A percentile compares a stretch with the other conserved stretches of the same genome.
phyloP scores from a whole-genome alignment of 2,329 filamentous ascomycete species.

The Moelleriella libera region DNA sequence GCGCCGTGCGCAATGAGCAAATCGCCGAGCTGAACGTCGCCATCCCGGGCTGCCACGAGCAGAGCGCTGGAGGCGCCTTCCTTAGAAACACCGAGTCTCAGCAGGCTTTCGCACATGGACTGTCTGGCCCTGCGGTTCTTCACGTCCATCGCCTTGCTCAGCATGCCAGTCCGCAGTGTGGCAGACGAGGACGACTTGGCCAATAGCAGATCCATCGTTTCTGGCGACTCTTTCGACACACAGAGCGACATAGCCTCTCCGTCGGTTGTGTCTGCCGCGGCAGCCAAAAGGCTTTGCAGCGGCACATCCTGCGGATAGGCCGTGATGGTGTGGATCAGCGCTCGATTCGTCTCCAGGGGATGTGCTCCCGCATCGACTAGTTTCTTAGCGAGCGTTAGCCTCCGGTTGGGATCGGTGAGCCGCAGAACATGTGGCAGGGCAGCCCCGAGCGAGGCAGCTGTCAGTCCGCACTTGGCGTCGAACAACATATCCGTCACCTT shows the following conservation, averaged over 20 bases:
- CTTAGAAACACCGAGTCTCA: slow-evolving; percentile 30
- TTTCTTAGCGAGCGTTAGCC: slow-evolving; percentile 33
- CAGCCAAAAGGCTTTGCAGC: slow-evolving; percentile 29
- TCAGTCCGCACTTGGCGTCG: slow-evolving; percentile 19
- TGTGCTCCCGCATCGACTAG: slow-evolving; percentile 35
- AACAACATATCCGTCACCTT: slow-evolving; percentile 36
- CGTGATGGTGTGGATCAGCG: slow-evolving; percentile 34
- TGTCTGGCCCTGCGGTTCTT: slow-evolving; percentile 24
- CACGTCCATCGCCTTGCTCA: slow-evolving; percentile 28
- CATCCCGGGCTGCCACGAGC: slow-evolving; percentile 35
- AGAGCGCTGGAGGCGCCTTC: slow-evolving; percentile 33
- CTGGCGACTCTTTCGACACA: slow-evolving; percentile 27
- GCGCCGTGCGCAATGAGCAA: slow-evolving; percentile 38
- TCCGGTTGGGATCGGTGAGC: slow-evolving; percentile 34
- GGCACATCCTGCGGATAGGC: slow-evolving; percentile 32
- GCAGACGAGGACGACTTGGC: slow-evolving; percentile 18
- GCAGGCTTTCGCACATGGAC: slow-evolving; percentile 28
- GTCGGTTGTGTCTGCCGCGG: slow-evolving; percentile 32
- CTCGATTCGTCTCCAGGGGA: slow-evolving; percentile 32
- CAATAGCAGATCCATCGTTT: slow-evolving; percentile 33
- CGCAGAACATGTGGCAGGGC: slow-evolving; percentile 39
- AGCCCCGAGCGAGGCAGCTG: slow-evolving; percentile 26
- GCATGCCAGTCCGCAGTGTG: slow-evolving; percentile 22
- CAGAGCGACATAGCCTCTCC: slow-evolving; percentile 33
- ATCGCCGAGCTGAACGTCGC: slow-evolving; percentile 35